Percentiles rank a stretch among this genome's conserved stretches.
phyloP scores from a whole-genome alignment of 2,329 filamentous ascomycete genomes.

The Metarhizium robertsii region DNA sequence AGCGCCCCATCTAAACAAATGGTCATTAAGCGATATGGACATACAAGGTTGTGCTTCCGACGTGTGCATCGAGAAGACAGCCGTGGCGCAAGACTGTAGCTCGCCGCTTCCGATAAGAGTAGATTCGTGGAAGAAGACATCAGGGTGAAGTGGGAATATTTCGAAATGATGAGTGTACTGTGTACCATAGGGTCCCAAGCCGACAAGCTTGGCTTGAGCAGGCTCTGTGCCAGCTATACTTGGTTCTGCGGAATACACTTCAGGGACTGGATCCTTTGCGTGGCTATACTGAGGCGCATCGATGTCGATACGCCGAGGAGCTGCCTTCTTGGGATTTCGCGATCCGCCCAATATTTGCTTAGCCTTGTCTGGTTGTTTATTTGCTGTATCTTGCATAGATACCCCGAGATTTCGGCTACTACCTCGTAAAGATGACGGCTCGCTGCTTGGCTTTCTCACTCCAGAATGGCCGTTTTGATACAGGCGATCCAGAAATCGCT shows the following conservation, averaged over 20 bases:
- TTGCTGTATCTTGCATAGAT: background rate
- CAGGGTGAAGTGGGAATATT: slow-evolving; percentile 45
- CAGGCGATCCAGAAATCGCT: slow-evolving; percentile 44
- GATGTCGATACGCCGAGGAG: slow-evolving; percentile 36
- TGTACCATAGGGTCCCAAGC: slow-evolving; percentile 51
- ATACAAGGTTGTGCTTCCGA: slow-evolving; percentile 21
- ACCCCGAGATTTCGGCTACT: background rate
- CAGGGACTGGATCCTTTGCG: slow-evolving; percentile 41
- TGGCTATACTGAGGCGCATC: slow-evolving; percentile 43
- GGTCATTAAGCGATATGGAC: slow-evolving; percentile 38
- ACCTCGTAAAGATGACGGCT: background rate
- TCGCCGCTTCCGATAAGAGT: slow-evolving; percentile 48
- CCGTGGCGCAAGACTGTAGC: slow-evolving; percentile 21
- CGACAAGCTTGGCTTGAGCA: slow-evolving; percentile 28
- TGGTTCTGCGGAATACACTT: slow-evolving; percentile 3
- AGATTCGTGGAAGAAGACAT: slow-evolving; percentile 49
- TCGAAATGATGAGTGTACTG: slow-evolving; percentile 55
- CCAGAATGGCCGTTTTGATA: slow-evolving; percentile 29
- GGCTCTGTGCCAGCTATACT: slow-evolving; percentile 8
- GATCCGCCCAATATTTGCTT: slow-evolving; percentile 5
- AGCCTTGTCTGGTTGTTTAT: background rate
- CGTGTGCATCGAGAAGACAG: slow-evolving; percentile 11
- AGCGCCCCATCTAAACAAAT: slow-evolving; percentile 40
- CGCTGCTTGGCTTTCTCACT: background rate
- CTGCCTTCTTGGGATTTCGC: slow-evolving; percentile 33